Conservation (phyloP, 2,329 filamentous ascomycete species). For the Nothophoma quercina region DNA sequence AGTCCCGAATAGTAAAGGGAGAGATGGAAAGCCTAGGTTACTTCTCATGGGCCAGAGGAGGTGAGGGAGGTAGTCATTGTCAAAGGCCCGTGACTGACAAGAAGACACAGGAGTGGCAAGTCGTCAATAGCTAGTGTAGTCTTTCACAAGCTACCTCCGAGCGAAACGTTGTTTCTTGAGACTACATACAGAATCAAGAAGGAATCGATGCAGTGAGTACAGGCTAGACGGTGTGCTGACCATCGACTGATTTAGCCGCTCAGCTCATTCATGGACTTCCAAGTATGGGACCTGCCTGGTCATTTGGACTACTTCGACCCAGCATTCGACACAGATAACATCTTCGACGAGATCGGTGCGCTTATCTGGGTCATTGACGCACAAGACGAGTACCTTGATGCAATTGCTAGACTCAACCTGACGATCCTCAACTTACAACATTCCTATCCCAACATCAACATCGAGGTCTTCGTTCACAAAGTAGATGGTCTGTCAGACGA, state of each 20-base stretch:
- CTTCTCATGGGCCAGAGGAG: constrained; percentile 95
- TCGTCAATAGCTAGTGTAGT: constrained; percentile 98
- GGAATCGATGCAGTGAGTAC: constrained; percentile 86
- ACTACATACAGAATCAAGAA: constrained; percentile 95
- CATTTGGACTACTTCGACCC: constrained; percentile 93
- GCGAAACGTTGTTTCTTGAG: constrained; percentile 94
- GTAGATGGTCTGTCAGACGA: constrained; percentile 97
- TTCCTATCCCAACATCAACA: constrained; percentile 90
- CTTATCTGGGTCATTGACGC: constrained; percentile 99
- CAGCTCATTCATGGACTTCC: constrained; percentile 98
- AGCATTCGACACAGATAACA: constrained; percentile 87
- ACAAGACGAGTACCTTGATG: constrained; percentile 96
- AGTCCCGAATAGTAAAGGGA: constrained; percentile 58
- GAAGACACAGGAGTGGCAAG: constrained; percentile 80
- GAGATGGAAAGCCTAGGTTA: constrained; percentile 78
- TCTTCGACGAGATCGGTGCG: constrained; percentile 93
- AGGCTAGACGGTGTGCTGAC: not conserved
- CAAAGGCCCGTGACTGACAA: constrained; percentile 21
- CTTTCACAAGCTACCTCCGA: constrained; percentile 97
- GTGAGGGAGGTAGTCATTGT: constrained; percentile 56
- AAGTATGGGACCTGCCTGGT: constrained; percentile 96
- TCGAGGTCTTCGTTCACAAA: constrained; percentile 99
- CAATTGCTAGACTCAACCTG: constrained; percentile 82
- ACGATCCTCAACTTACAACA: constrained; percentile 91
- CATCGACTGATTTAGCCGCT: constrained; percentile 7